phyloP scores from a whole-genome alignment of 805 yeast species.

The Wickerhamomyces queroliae region DNA sequence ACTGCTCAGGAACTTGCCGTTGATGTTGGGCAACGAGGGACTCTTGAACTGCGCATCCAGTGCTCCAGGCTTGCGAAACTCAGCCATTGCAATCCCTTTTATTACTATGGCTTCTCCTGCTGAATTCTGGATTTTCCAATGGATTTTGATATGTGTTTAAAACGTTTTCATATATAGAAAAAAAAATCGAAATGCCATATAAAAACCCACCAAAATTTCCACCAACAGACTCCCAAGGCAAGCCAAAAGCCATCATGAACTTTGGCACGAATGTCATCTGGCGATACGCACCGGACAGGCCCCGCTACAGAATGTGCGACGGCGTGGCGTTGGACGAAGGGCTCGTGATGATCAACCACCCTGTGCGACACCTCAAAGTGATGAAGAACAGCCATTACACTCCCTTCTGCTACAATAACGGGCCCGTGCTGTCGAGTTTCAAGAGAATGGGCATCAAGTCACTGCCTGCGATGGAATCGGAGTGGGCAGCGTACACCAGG shows the following conservation, averaged over 20 bases:
- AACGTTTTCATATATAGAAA: too few relatives aligned
- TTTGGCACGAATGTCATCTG: conserved; percentile 25
- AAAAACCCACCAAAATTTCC: too few relatives aligned
- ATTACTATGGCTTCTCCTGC: not conserved
- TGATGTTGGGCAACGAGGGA: conserved; percentile 13
- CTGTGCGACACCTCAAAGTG: conserved; percentile 9
- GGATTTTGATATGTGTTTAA: too few relatives aligned
- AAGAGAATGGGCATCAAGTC: conserved; percentile 20
- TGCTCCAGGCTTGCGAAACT: not conserved
- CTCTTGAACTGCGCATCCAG: not conserved
- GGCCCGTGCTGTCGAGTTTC: conserved; percentile 31
- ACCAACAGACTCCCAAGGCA: not conserved
- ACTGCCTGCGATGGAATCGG: conserved; percentile 37
- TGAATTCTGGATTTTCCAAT: not conserved
- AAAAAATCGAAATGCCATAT: too few relatives aligned
- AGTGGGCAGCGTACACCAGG: conserved; percentile 44
- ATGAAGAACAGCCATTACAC: conserved; percentile 19
- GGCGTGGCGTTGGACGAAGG: conserved; percentile 27
- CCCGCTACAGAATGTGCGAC: conserved; percentile 26
- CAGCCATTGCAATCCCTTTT: too few relatives aligned
- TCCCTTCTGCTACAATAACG: conserved; percentile 27
- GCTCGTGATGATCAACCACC: conserved; percentile 18
- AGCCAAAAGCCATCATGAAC: conserved; percentile 9
- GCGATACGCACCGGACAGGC: conserved; percentile 24
- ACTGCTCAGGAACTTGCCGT: not conserved